Evolutionary conservation across 2,329 filamentous ascomycete genomes (phyloP).

Genomic region (Paramyrothecium roridum): DNA sequence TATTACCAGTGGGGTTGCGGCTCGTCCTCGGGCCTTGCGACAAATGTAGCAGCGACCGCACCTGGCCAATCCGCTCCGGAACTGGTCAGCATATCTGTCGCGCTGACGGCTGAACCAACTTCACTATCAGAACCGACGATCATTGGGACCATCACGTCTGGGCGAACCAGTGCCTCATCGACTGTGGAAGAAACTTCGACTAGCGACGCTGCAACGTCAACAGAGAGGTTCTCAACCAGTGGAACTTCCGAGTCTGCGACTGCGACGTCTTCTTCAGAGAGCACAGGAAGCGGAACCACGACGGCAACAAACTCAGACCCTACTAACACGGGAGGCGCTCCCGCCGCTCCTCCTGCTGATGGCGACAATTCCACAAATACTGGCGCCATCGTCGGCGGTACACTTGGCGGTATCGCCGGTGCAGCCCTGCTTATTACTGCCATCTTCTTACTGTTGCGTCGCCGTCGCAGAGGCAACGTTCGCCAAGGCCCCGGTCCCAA

Average conservation of each 20-base stretch:
- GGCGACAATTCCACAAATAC: conserved; percentile 28
- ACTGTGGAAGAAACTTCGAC: conserved; percentile 1
- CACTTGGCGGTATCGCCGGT: conserved; percentile 47
- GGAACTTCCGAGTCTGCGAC: conserved; percentile 14
- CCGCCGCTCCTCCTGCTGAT: neutral
- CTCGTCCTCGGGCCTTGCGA: conserved; percentile 41
- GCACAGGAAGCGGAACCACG: conserved; percentile 2
- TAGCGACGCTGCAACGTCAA: conserved; percentile 9
- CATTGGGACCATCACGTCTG: conserved; percentile 24
- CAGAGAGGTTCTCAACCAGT: conserved; percentile 6
- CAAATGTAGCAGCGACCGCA: conserved; percentile 44
- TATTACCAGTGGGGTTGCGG: conserved; percentile 58
- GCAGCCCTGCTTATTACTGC: conserved; percentile 39
- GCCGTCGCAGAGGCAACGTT: conserved; percentile 33
- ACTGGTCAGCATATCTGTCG: conserved; percentile 35
- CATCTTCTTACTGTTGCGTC: conserved; percentile 40
- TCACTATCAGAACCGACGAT: conserved; percentile 38
- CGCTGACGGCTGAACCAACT: conserved; percentile 35
- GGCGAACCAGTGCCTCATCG: conserved; percentile 6
- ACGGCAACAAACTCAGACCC: conserved; percentile 9
- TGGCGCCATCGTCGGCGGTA: conserved; percentile 52
- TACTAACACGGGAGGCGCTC: neutral
- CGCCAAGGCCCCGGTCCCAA: conserved; percentile 38
- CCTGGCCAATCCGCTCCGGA: conserved; percentile 32
- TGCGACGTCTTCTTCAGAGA: conserved; percentile 20